A percentile compares a stretch with the other conserved stretches of the same genome.
phyloP scores from a whole-genome alignment of 2,329 filamentous ascomycete genomes.

The Huntiella omanensis region DNA sequence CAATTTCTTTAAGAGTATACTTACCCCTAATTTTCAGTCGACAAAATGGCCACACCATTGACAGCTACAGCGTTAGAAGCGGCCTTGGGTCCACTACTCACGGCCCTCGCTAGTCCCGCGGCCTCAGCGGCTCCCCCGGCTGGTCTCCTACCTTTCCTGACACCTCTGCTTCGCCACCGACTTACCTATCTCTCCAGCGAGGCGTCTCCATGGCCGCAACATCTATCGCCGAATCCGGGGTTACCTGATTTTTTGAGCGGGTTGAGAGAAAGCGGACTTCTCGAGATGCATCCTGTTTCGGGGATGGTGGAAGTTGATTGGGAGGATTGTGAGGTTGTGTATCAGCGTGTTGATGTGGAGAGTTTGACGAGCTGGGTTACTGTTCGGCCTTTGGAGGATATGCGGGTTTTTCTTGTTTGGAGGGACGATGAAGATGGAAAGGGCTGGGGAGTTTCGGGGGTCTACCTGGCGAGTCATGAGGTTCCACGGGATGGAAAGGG shows the following conservation, averaged over 20 bases:
- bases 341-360: slow-evolving; percentile 53
- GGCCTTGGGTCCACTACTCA: slow-evolving; percentile 35
- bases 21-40: neutral
- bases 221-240: slow-evolving; percentile 49
- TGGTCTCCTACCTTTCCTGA: slow-evolving; percentile 38
- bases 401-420: slow-evolving; percentile 46
- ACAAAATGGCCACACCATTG: slow-evolving; percentile 11
- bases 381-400: slow-evolving; percentile 18
- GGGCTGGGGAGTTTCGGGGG: slow-evolving; percentile 54
- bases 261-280: slow-evolving; percentile 35
- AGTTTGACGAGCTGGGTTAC: slow-evolving; percentile 51
- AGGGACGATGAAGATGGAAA: slow-evolving; percentile 42
- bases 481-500: neutral
- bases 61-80: slow-evolving; percentile 25
- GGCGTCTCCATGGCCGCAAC: slow-evolving; percentile 14
- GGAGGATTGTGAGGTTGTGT: slow-evolving; percentile 44
- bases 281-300: slow-evolving; percentile 66
- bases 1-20: too few species aligned
- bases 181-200: slow-evolving; percentile 42
- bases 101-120: slow-evolving; percentile 39
- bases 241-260: slow-evolving; percentile 50
- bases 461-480: slow-evolving; percentile 4
- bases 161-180: slow-evolving; percentile 46
- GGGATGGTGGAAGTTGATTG: slow-evolving; percentile 62
- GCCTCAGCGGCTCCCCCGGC: slow-evolving; percentile 37